Conservation (phyloP, 2,329 filamentous ascomycete species). For the Venturia effusa region DNA sequence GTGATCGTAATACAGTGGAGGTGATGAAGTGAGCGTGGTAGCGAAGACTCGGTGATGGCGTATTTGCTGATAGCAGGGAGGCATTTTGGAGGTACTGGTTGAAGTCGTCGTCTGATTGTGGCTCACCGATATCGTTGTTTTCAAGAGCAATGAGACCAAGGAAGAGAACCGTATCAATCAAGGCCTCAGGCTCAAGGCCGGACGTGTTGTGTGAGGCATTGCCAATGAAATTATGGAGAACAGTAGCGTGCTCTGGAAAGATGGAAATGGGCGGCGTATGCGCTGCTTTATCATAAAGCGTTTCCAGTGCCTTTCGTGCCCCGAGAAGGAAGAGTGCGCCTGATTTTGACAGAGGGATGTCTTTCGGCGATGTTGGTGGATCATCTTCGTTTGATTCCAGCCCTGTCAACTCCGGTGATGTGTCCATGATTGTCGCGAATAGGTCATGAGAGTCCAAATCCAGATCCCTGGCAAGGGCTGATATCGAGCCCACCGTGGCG, state of each 20-base stretch:
- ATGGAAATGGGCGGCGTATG: conserved; percentile 31
- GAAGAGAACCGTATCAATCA: conserved; percentile 44
- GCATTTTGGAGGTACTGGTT: conserved; percentile 40
- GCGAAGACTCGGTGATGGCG: conserved; percentile 34
- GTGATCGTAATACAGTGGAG: conserved; percentile 39
- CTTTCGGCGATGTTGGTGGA: conserved; percentile 38
- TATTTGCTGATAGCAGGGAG: conserved; percentile 38
- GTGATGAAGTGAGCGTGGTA: conserved; percentile 39
- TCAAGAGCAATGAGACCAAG: conserved; percentile 41
- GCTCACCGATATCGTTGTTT: conserved; percentile 32
- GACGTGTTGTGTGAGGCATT: conserved; percentile 27
- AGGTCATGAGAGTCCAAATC: conserved; percentile 39
- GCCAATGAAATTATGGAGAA: conserved; percentile 42
- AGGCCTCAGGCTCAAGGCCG: conserved; percentile 37
- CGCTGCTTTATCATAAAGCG: conserved; percentile 35
- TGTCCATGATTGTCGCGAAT: conserved; percentile 31
- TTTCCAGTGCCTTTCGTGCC: conserved; percentile 38
- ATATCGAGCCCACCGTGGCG: conserved; percentile 60
- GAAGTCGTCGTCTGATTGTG: conserved; percentile 40
- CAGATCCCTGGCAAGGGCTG: conserved; percentile 52
- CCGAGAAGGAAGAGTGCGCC: conserved; percentile 44
- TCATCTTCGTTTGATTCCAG: conserved; percentile 43
- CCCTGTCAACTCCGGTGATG: conserved; percentile 28
- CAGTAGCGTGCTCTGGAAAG: conserved; percentile 41
- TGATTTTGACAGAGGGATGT: conserved; percentile 45